Base-by-base conservation (phyloP, 129 eudicot species). In the Heracleum sosnowskyi region DNA sequence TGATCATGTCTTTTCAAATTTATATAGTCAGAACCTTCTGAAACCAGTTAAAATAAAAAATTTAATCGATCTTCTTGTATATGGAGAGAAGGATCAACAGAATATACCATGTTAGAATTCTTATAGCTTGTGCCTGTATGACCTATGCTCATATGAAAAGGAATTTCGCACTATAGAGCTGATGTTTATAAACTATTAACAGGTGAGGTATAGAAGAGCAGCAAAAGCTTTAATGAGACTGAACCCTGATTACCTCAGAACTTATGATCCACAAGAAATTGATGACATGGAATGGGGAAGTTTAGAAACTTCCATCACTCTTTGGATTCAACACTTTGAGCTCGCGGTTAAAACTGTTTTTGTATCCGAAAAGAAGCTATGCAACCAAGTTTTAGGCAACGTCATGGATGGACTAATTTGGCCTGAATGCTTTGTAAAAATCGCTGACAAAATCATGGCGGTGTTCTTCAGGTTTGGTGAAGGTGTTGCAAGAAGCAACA, bases 391-490 rank as follows among this genome's bases (percentile, higher is more conserved):
- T 18, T 84, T 92, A 6, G 91, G 90, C 34, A 87, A 83, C 89
- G 83, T 88, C 84, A 82, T 88, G 87, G 97, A 88, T 4, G 97
- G 95, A 4, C 36, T 80, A 34, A 78, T 92, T 76, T 92, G 97
- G 97, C 87, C 87, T 17, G 97, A 92, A 79, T 92, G 97, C 71
- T 92, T 92, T 77, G 81, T 88, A 20, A 92, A 92, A 75, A 88
- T 87, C 1, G 88, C 97, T 0, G 97, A 92, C 83, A 92, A 92
- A 63, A 92, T 92, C 84, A 92, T 92, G 97, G 97, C 97, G 0
- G 95, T 92, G 16, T 92, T 92, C 80, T 92, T 92, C 69, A 82
- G 97, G 36, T 92, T 92, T 33, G 97, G 97, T 3, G 97, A 92
- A 79, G 97, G 95, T 13, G 92, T 92, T 47, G 92, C 97, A 16